phyloP scores from a whole-genome alignment of 129 eudicot species.

The Artemisia tridentata region DNA sequence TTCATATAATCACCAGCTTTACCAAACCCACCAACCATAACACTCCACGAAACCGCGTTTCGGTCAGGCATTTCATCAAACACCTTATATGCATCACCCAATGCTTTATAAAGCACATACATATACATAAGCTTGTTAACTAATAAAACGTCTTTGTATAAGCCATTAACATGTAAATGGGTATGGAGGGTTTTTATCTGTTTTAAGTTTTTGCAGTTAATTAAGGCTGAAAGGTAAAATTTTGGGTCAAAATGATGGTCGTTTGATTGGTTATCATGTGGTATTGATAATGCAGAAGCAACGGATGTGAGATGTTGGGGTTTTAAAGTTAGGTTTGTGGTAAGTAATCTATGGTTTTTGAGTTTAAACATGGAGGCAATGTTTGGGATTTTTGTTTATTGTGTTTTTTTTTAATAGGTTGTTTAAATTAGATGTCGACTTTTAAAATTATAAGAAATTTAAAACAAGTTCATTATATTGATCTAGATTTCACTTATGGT shows the following conservation, averaged over 20 bases:
- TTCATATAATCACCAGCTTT: slow-evolving; percentile 41
- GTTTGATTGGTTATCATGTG: slow-evolving; percentile 15
- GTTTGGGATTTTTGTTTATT: not conserved
- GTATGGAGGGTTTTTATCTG: slow-evolving; percentile 46
- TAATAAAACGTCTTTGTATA: slow-evolving; percentile 32
- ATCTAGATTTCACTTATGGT: no score
- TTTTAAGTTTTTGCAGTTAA: slow-evolving; percentile 36
- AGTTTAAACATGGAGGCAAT: slow-evolving; percentile 32
- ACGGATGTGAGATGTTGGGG: slow-evolving; percentile 19
- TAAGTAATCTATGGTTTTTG: slow-evolving; percentile 20
- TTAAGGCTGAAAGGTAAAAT: slow-evolving; percentile 39
- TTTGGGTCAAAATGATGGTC: slow-evolving; percentile 33
- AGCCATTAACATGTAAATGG: slow-evolving; percentile 40
- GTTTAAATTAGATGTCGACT: no score
- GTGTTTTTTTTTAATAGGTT: no score
- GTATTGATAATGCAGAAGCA: slow-evolving; percentile 24
- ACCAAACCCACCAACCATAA: slow-evolving; percentile 71
- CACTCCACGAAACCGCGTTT: slow-evolving; percentile 69
- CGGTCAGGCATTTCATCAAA: slow-evolving; percentile 50
- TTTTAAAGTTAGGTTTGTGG: slow-evolving; percentile 4
- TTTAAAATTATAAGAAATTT: no score
- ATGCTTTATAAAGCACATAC: slow-evolving; percentile 33
- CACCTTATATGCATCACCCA: slow-evolving; percentile 45
- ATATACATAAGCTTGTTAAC: slow-evolving; percentile 48
- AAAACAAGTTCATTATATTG: no score